Conservation (phyloP, 257 asterid genomes). For the Nicotiana benthamiana region DNA sequence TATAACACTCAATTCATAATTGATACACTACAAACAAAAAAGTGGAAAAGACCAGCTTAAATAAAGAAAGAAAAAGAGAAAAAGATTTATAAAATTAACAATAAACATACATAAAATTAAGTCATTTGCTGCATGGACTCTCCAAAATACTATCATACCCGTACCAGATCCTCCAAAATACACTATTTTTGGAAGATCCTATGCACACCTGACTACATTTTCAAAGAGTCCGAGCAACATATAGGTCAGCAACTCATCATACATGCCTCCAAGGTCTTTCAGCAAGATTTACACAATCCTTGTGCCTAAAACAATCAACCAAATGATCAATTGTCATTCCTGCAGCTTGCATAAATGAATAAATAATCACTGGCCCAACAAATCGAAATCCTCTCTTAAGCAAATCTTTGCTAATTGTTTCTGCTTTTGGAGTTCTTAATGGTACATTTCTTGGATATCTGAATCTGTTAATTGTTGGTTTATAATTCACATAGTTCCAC, state of each 20-base stretch:
- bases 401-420: conserved; percentile 75
- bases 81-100: too few relatives aligned
- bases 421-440: conserved; percentile 77
- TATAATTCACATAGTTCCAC: conserved; percentile 74
- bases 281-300: conserved; percentile 65
- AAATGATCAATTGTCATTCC: conserved; percentile 87
- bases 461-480: conserved; percentile 68
- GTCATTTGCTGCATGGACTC: too few relatives aligned
- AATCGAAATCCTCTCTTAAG: conserved; percentile 70
- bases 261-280: conserved; percentile 98
- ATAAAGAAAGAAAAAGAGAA: not conserved
- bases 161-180: too few relatives aligned
- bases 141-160: too few relatives aligned
- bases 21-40: not conserved
- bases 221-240: too few relatives aligned
- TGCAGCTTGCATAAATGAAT: conserved; percentile 85
- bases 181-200: too few relatives aligned
- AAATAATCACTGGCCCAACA: conserved; percentile 85
- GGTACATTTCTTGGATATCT: conserved; percentile 73
- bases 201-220: fast-evolving
- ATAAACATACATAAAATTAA: too few relatives aligned
- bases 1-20: not conserved
- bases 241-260: not conserved
- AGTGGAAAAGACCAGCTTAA: not conserved
- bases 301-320: conserved; percentile 62